phyloP scores from a whole-genome alignment of 2,329 filamentous ascomycete genomes.

The Epichloe hybrida region DNA sequence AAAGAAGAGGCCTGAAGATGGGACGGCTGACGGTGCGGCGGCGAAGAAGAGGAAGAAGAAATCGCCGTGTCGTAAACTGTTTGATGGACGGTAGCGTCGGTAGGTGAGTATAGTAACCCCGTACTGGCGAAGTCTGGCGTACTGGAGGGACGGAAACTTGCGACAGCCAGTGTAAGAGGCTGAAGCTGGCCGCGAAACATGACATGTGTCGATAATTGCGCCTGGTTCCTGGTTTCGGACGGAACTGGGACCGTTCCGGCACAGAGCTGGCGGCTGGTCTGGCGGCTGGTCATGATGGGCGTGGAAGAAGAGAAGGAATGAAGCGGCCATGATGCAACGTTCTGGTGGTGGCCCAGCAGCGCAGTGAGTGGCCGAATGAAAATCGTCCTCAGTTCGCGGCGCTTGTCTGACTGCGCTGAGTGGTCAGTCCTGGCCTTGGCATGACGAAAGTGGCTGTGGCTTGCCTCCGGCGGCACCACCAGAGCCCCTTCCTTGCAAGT shows the following conservation, averaged over 20 bases:
- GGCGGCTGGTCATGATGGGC: neutral
- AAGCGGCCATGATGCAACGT: no score
- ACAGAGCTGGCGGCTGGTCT: neutral
- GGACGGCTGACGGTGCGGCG: neutral
- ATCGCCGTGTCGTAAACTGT: neutral
- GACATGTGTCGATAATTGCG: slow-evolving; percentile 2
- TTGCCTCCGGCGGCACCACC: no score
- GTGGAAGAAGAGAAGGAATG: neutral
- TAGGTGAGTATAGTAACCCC: no score
- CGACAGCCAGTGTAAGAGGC: slow-evolving; percentile 9
- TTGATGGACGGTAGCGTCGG: no score
- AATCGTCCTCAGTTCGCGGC: slow-evolving; percentile 9
- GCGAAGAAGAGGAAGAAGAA: neutral
- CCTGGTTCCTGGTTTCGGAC: slow-evolving; percentile 5
- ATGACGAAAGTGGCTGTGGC: no score
- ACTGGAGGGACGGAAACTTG: slow-evolving; percentile 5
- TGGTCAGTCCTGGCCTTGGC: no score
- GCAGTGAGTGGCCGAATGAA: no score
- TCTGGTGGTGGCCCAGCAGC: no score
- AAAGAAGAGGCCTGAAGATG: neutral
- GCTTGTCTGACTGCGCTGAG: slow-evolving; percentile 6
- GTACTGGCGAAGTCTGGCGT: neutral
- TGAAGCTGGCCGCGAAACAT: slow-evolving; percentile 3
- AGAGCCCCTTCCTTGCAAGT: no score
- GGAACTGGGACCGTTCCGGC: neutral